These are phyloP conservation scores for Spergularia bocconei DNA, from an alignment of 148 eudicot genomes.

Conservation along the genomic window DNA sequence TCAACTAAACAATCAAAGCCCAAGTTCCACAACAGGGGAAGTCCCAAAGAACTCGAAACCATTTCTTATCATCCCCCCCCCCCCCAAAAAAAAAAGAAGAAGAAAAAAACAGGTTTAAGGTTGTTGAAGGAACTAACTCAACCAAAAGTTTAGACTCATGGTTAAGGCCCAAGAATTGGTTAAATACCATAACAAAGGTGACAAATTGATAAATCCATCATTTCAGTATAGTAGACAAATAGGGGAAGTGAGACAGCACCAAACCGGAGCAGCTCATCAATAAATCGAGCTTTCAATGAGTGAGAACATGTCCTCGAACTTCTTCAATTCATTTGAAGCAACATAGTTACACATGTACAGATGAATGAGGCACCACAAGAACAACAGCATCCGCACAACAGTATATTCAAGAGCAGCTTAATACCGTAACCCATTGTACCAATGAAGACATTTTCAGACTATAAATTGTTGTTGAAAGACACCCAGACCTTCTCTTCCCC, in stretches of 20 bases:
- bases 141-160: too few species aligned
- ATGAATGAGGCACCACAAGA: background rate
- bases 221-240: background rate
- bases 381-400: background rate
- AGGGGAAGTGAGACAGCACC: background rate
- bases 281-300: background rate
- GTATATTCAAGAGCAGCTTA: background rate
- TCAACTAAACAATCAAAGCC: background rate
- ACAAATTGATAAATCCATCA: background rate
- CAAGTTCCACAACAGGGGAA: background rate
- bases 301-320: background rate
- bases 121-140: too few species aligned
- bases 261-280: background rate
- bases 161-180: too few species aligned
- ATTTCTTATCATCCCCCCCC: too few species aligned
- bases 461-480: background rate
- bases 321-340: background rate
- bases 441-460: background rate
- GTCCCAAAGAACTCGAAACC: background rate
- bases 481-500: background rate
- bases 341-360: background rate
- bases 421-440: background rate
- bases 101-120: too few species aligned
- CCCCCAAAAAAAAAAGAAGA: too few species aligned
- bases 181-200: too few species aligned